These are phyloP conservation scores for Mycena filopes DNA, from an alignment of 768 basidiomycete genomes.

Conservation along the genomic window DNA sequence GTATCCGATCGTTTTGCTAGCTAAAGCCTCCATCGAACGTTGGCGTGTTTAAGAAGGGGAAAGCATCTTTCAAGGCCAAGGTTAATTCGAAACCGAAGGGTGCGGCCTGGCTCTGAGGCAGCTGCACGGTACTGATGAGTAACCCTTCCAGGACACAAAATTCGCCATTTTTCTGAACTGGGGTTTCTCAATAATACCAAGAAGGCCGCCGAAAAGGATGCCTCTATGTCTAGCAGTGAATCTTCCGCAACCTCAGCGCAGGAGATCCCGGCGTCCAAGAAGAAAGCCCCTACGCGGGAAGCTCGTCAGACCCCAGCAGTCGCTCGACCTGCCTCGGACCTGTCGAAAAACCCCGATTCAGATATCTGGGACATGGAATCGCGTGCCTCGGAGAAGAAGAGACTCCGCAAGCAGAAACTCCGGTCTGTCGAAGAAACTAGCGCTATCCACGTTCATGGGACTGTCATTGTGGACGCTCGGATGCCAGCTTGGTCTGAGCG, in stretches of 20 bases:
- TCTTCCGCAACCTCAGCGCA: conserved; percentile 35
- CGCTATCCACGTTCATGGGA: conserved; percentile 27
- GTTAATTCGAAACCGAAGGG: conserved; percentile 39
- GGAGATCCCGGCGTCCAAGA: conserved; percentile 19
- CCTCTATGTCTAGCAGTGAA: conserved; percentile 22
- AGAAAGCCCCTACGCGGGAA: background rate
- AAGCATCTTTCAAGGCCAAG: conserved; percentile 60
- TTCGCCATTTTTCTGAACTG: conserved; percentile 55
- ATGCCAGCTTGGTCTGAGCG: conserved; percentile 38
- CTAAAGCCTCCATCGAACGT: conserved; percentile 53
- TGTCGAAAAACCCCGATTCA: conserved; percentile 43
- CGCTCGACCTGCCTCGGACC: conserved; percentile 3
- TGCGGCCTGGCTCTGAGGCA: conserved; percentile 16
- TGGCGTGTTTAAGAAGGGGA: conserved; percentile 76
- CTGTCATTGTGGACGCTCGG: conserved; percentile 51
- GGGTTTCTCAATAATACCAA: conserved; percentile 52
- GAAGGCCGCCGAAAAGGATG: conserved; percentile 13
- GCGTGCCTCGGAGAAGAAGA: conserved; percentile 30
- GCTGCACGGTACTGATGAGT: background rate
- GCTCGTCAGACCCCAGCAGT: conserved; percentile 1
- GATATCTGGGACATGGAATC: conserved; percentile 68
- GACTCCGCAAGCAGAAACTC: background rate
- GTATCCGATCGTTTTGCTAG: conserved; percentile 38
- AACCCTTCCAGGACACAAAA: conserved; percentile 6
- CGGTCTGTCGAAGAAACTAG: conserved; percentile 9